Conservation (phyloP, 352 stramenopile genomes). For the Pythium chondricola region DNA sequence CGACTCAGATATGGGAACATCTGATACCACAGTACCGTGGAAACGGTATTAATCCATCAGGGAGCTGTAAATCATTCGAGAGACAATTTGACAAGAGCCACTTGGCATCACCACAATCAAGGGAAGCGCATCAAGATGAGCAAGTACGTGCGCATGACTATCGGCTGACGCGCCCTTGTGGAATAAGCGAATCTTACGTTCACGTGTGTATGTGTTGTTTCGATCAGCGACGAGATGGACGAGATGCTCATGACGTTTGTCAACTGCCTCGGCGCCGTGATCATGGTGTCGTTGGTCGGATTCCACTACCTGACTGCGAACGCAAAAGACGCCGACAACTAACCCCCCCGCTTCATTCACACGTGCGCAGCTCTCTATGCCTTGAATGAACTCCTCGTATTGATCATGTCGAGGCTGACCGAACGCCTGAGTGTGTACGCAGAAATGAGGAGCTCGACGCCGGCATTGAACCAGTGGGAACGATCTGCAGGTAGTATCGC, state of each 20-base stretch:
- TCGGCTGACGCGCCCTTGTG: background rate
- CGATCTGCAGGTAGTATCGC: no score
- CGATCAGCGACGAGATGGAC: constrained; percentile 82
- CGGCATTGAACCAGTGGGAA: no score
- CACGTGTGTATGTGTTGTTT: constrained; percentile 1
- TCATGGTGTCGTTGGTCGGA: constrained; percentile 84
- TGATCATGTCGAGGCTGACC: no score
- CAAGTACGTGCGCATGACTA: constrained; percentile 16
- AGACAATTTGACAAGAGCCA: constrained; percentile 11
- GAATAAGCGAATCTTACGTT: background rate
- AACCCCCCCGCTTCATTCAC: constrained; percentile 10
- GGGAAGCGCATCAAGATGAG: constrained; percentile 16
- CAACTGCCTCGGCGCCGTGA: constrained; percentile 79
- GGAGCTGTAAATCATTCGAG: no score
- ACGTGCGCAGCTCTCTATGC: background rate
- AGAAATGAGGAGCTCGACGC: no score
- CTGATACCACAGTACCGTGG: constrained; percentile 9
- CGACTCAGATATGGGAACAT: no score
- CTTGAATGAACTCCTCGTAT: no score
- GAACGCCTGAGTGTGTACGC: no score
- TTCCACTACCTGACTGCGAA: constrained; percentile 87
- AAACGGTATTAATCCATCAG: no score
- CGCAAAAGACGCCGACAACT: constrained; percentile 76
- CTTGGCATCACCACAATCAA: constrained; percentile 12
- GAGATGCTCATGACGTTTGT: constrained; percentile 84